Base-by-base conservation (phyloP, 2,329 filamentous ascomycete genomes). In the Macrophomina phaseolina region DNA sequence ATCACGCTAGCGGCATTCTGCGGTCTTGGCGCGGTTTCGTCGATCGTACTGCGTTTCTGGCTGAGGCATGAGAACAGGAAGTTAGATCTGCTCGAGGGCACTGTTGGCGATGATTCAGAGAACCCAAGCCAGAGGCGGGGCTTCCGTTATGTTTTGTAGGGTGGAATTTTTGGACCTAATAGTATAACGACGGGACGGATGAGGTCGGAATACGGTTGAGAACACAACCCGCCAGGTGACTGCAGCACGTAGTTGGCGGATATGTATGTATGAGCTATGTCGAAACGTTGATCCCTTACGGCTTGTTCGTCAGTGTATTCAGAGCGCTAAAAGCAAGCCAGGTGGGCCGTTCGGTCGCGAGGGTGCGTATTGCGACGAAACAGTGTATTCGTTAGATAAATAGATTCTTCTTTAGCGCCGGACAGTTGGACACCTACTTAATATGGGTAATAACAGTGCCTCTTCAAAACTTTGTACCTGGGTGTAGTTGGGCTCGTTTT, bases 11-110 rank as follows among this genome's bases (percentile, higher is more conserved):
- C 58, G 9, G 28, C 34, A 5, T 62, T 62, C 42, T 62, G 58
- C 45, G 58, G 58, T n/a, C 58, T 62, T 12, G 42, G 58, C 3
- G 45, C 28, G 6, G 58, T 49, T 16, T 14, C 32, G 5, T 49
- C 58, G 4, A 38, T 62, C 5, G 30, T 32, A 1, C 32, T 62
- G 12, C 58, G 58, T 5, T 62, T 36, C 48, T 64, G 61, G 61
- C 18, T 64, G 61, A 52, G 34, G 38, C 34, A 53, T 14, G 61
- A 64, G 61, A 64, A 64, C 48, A 52, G 42, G 61, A 42, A 53
- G 28, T 45, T 64, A 14, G 61, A 64, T 32, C 30, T 14, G 16
- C 58, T 62, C 11, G 58, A 62, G 45, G 45, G 58, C 42, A 62
- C 45, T 4, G n/a, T 49, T 11, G 58, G 45, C n/a, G 58, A 49